Percentiles rank a stretch among this genome's conserved stretches.
These are phyloP conservation scores for Orychophragmus violaceus DNA, from an alignment of 345 rosid genomes.

Conservation along the genomic window DNA sequence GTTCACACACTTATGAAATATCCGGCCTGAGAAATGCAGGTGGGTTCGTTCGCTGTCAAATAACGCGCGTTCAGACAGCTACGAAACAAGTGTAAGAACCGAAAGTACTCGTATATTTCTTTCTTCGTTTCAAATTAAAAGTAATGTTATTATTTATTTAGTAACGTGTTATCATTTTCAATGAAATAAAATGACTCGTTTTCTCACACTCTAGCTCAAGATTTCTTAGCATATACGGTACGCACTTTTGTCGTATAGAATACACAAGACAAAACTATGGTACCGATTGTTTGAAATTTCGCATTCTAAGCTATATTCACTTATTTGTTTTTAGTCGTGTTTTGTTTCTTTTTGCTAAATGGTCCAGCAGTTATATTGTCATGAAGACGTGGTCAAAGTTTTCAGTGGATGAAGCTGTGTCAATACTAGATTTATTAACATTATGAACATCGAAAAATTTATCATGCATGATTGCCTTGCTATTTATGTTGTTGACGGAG, in stretches of 20 bases:
- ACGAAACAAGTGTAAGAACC: neutral
- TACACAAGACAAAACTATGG: neutral
- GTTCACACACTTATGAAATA: too few species aligned
- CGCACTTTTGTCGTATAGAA: neutral
- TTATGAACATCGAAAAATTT: neutral
- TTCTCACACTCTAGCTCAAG: neutral
- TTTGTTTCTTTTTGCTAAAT: neutral
- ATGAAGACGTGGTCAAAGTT: neutral
- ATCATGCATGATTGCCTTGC: neutral
- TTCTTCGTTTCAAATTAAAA: neutral
- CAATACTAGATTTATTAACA: neutral
- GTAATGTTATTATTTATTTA: neutral
- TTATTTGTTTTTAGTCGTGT: neutral
- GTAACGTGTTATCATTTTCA: neutral
- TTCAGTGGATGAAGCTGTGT: neutral
- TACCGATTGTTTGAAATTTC: neutral
- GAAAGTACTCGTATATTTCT: neutral
- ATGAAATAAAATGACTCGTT: neutral
- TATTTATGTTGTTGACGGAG: neutral
- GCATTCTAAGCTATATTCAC: neutral
- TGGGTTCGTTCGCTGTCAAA: neutral
- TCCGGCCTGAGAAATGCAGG: neutral
- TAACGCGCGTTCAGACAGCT: constrained; percentile 2
- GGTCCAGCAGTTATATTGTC: too few species aligned
- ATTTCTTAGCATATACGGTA: neutral